Conservation (phyloP, 352 stramenopile species). For the Pythium chondricola region DNA sequence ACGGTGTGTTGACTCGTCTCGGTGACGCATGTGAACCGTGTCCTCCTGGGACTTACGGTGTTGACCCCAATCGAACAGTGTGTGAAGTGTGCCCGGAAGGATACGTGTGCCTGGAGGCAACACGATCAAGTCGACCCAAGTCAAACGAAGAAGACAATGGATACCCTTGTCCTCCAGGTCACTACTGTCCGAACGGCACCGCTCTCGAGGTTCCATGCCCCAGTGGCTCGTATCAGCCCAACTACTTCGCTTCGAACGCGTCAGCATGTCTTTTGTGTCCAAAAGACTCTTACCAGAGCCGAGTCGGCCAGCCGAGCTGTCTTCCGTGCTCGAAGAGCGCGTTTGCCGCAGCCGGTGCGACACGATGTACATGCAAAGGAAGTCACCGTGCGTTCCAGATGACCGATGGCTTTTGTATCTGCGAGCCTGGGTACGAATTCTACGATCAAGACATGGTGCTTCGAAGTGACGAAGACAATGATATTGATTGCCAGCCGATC, state of each 20-base stretch:
- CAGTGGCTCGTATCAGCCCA: constrained; percentile 71
- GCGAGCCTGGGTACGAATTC: constrained; percentile 87
- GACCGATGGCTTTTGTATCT: constrained; percentile 89
- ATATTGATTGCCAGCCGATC: constrained; percentile 89
- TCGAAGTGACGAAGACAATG: constrained; percentile 74
- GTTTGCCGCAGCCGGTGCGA: constrained; percentile 42
- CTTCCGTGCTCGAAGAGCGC: constrained; percentile 85
- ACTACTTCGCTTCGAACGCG: constrained; percentile 29
- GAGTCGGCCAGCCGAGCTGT: constrained; percentile 55
- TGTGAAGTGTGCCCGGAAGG: constrained; percentile 72
- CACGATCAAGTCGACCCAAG: constrained; percentile 45
- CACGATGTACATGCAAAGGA: constrained; percentile 77
- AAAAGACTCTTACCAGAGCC: constrained; percentile 76
- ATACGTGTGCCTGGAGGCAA: constrained; percentile 81
- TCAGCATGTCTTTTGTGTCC: constrained; percentile 63
- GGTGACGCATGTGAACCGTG: constrained; percentile 66
- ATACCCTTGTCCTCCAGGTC: constrained; percentile 75
- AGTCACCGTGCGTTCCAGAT: constrained; percentile 89
- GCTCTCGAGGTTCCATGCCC: constrained; percentile 58
- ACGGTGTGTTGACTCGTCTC: constrained; percentile 39
- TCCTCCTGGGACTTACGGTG: constrained; percentile 68
- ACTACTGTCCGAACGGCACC: constrained; percentile 66
- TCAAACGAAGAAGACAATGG: constrained; percentile 61
- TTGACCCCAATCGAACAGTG: constrained; percentile 65
- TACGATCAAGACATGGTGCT: constrained; percentile 85